Percentiles rank a stretch among this genome's conserved stretches.
Conservation (phyloP, 2,329 filamentous ascomycete species). For the Diplodia sapinea region DNA sequence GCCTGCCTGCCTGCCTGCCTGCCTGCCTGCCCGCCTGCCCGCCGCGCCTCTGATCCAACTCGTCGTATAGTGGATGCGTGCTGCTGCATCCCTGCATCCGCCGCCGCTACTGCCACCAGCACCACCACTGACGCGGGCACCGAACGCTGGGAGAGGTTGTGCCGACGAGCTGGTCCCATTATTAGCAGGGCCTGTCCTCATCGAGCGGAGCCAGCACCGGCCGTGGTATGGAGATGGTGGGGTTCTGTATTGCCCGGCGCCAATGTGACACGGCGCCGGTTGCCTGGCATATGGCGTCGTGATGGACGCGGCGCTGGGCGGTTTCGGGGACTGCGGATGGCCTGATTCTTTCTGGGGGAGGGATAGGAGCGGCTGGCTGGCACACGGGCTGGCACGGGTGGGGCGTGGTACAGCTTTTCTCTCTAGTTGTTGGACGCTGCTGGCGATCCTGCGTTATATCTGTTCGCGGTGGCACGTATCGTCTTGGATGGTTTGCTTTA, state of each 20-base stretch:
- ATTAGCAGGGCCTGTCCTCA: no score
- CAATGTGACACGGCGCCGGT: not conserved
- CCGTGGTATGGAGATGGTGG: not conserved
- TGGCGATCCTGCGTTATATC: no score
- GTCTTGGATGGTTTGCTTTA: no score
- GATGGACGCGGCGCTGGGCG: not conserved
- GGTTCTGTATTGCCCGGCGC: not conserved
- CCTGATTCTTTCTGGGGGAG: not conserved
- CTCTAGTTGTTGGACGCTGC: no score
- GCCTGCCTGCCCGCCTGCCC: no score
- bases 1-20: no score
- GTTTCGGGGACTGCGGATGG: not conserved
- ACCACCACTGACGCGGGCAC: not conserved
- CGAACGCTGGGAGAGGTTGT: not conserved
- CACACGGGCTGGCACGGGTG: no score
- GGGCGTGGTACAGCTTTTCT: no score
- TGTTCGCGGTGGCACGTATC: no score
- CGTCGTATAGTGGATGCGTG: not conserved
- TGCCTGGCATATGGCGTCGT: not conserved
- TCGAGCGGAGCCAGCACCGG: not conserved
- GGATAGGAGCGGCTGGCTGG: no score
- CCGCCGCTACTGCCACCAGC: not conserved
- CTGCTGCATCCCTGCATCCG: not conserved
- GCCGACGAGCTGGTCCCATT: no score
- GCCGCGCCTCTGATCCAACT: not conserved